Evolutionary conservation across 2,329 filamentous ascomycete species (phyloP), one percentile per base, ranked within the genome.

Genomic region (Tolypocladium tundrense): DNA sequence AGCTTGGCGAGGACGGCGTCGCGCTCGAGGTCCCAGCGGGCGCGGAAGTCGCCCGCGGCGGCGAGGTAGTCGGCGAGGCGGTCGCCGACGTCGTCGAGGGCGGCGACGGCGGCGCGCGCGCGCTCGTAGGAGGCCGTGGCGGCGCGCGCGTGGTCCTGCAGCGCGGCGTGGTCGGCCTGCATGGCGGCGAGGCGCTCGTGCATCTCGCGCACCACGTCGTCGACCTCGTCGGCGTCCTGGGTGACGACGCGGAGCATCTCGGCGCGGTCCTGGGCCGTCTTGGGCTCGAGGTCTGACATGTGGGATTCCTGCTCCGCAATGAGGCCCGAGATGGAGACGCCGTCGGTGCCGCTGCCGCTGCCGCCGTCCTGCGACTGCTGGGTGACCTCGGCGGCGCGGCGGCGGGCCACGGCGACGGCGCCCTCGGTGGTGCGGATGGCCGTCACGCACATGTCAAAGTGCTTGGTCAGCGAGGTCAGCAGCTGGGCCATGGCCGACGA

Each of bases 401-500:
- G 81, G 13, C 86, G 83, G 7, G 87, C 88, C 52, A 86, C 77
- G 6, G 85, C 87, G 14, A 85, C 85, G 6, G 87, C 88, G 37
- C 88, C 88, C 74, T 96, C 91, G 3, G 92, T 97, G 55, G 93
- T 91, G 60, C 91, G 89, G 50, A 97, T 87, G 1, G 93, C 93
- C 1, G 88, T 93, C 16, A 96, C 90, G 70, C 93, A 97, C 62
- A 96, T 84, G 70, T 97, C 93, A 69, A 96, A 97, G 73, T 97
- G 93, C 33, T 82, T 84, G 9, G 91, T 91, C 4, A 97, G 77
- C 1, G 88, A 91, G 58, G 90, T 83, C 1, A 97, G 82, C 6
- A 91, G 80, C 58, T 87, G 80, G 6, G 92, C 93, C 85, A 95
- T 93, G 65, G 87, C 85, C 61, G 89, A 86, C 0, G 92, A 92